Conservation (phyloP, 192 early-diverging fungal genomes). For the Backusella tuberculispora region DNA sequence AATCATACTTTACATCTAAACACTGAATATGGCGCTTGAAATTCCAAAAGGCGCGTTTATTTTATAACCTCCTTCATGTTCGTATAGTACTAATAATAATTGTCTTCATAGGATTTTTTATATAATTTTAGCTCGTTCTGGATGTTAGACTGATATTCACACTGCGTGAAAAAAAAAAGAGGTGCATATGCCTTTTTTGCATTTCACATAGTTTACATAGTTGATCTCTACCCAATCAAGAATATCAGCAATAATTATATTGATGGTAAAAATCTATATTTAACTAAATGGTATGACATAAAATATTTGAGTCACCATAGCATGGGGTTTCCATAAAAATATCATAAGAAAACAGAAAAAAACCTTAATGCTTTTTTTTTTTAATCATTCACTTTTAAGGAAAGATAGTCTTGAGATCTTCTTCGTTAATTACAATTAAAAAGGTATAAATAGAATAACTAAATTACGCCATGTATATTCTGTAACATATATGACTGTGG, state of each 20-base stretch:
- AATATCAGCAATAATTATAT: background rate
- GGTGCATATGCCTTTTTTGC: too few relatives aligned
- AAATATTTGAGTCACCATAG: background rate
- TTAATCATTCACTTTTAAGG: background rate
- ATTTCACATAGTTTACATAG: background rate
- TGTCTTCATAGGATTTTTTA: background rate
- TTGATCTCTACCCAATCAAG: conserved; percentile 8
- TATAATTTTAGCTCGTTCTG: background rate
- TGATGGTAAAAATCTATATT: conserved; percentile 13
- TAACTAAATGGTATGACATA: conserved; percentile 1
- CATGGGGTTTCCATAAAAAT: background rate
- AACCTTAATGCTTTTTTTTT: conserved; percentile 1
- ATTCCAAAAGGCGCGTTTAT: too few relatives aligned
- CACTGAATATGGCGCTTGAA: too few relatives aligned
- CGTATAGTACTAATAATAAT: background rate
- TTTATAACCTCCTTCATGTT: too few relatives aligned
- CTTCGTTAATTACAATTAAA: background rate
- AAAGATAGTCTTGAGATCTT: background rate
- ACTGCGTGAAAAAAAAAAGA: background rate
- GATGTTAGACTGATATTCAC: background rate
- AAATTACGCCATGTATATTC: background rate
- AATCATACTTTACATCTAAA: too few relatives aligned
- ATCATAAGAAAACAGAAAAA: conserved; percentile 3
- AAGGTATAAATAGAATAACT: background rate
- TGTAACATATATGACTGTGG: too few relatives aligned